Conservation (phyloP, 202 grass and related monocot species). For the Alloteropsis angusta region DNA sequence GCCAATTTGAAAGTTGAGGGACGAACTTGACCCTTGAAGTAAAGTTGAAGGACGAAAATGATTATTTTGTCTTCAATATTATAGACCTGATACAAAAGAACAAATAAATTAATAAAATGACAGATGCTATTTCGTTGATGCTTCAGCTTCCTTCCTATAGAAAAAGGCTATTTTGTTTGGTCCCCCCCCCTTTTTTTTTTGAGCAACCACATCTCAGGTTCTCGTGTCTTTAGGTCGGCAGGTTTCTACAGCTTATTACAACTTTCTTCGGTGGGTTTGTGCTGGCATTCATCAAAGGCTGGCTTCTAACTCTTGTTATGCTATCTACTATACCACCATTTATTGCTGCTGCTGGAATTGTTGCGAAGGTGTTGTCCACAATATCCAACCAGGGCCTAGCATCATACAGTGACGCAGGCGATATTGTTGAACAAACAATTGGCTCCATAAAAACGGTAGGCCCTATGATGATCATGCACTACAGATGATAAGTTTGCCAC, state of each 20-base stretch:
- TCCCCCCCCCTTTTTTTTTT: neutral
- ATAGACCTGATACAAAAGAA: neutral
- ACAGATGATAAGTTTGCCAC: neutral
- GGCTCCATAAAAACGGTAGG: slow-evolving; percentile 67
- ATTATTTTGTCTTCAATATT: neutral
- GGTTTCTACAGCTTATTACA: slow-evolving; percentile 46
- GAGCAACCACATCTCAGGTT: neutral
- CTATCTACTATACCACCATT: slow-evolving; percentile 46
- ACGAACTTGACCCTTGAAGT: too few relatives aligned
- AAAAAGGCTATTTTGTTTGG: neutral
- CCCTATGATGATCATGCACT: neutral
- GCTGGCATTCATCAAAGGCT: slow-evolving; percentile 54
- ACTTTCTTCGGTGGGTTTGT: slow-evolving; percentile 60
- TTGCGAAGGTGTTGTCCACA: slow-evolving; percentile 43
- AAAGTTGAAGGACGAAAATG: too few relatives aligned
- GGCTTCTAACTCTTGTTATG: slow-evolving; percentile 67
- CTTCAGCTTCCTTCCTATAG: neutral
- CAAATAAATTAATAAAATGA: neutral
- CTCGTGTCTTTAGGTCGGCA: slow-evolving; percentile 33
- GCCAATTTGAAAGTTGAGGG: too few relatives aligned
- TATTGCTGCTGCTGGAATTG: slow-evolving; percentile 18
- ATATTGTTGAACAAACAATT: slow-evolving; percentile 62
- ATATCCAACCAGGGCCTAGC: slow-evolving; percentile 34
- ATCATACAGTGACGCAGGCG: slow-evolving; percentile 44
- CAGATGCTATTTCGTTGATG: neutral